phyloP scores from a whole-genome alignment of 2,329 filamentous ascomycete genomes.

The Fusarium illudens region DNA sequence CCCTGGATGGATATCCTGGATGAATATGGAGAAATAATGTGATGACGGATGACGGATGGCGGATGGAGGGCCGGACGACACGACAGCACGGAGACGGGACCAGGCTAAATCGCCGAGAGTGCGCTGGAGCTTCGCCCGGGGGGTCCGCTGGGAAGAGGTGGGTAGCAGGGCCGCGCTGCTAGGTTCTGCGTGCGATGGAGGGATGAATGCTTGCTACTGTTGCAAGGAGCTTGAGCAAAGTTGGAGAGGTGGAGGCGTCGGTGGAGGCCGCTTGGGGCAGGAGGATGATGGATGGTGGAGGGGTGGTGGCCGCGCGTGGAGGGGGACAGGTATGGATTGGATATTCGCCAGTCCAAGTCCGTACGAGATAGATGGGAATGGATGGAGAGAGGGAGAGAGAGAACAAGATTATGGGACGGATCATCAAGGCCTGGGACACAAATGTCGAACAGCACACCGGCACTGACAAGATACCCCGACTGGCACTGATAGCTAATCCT shows the following conservation, averaged over 20 bases:
- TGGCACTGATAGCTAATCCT: not conserved
- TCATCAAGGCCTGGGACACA: not conserved
- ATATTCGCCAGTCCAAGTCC: not conserved
- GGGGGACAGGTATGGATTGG: constrained; percentile 1
- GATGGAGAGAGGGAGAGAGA: not conserved
- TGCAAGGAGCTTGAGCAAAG: constrained; percentile 10
- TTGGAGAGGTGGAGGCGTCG: constrained; percentile 7
- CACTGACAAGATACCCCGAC: not conserved
- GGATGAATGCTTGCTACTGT: constrained; percentile 13
- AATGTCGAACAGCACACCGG: not conserved
- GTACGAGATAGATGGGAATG: not conserved
- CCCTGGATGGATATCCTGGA: constrained; percentile 27
- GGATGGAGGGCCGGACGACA: constrained; percentile 26
- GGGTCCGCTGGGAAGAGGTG: constrained; percentile 31
- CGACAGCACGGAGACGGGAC: constrained; percentile 20
- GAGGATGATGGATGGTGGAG: not conserved
- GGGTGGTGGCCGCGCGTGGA: not conserved
- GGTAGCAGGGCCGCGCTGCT: constrained; percentile 20
- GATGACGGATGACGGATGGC: constrained; percentile 29
- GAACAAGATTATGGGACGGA: not conserved
- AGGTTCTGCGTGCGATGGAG: constrained; percentile 4
- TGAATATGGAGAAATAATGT: constrained; percentile 34
- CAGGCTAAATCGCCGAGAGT: constrained; percentile 30
- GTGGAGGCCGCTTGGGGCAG: not conserved
- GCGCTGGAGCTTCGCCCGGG: constrained; percentile 24